A percentile compares a stretch with the other conserved stretches of the same genome.
phyloP scores from a whole-genome alignment of 1,139 yeast species.

The Taiozyma onychis region DNA sequence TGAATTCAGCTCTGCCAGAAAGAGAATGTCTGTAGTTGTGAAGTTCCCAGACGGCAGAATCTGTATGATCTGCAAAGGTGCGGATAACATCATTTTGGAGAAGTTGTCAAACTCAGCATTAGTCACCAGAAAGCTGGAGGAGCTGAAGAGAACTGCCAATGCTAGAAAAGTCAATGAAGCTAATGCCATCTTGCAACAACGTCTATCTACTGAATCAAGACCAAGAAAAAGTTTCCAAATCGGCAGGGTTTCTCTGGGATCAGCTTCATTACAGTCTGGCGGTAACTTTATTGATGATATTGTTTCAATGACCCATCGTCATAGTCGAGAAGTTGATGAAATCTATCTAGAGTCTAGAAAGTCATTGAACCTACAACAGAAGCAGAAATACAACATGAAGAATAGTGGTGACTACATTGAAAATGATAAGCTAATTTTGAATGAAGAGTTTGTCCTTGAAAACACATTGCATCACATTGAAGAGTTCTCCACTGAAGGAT shows the following conservation, averaged over 20 bases:
- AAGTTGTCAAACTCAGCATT: conserved; percentile 51
- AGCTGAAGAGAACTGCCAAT: conserved; percentile 52
- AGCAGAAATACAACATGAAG: conserved; percentile 38
- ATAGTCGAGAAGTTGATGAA: conserved; percentile 52
- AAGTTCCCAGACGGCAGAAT: conserved; percentile 75
- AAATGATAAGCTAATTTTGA: conserved; percentile 55
- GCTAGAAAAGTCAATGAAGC: conserved; percentile 79
- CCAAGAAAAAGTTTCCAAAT: conserved; percentile 23
- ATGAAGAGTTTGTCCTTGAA: conserved; percentile 76
- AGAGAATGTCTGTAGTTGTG: conserved; percentile 90
- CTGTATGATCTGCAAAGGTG: conserved; percentile 86
- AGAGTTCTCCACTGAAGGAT: conserved; percentile 90
- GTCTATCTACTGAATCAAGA: conserved; percentile 26
- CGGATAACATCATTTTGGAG: conserved; percentile 88
- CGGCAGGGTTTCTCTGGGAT: conserved; percentile 17
- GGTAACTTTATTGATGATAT: conserved; percentile 52
- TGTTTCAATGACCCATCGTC: conserved; percentile 39
- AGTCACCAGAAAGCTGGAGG: conserved; percentile 59
- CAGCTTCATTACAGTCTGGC: conserved; percentile 12
- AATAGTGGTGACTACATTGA: conserved; percentile 38
- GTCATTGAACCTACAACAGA: conserved; percentile 60
- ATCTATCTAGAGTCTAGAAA: conserved; percentile 55
- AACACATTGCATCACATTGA: conserved; percentile 86
- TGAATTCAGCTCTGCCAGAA: conserved; percentile 83
- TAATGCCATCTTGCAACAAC: conserved; percentile 57